Percentiles rank a stretch among this genome's conserved stretches.
Conservation (phyloP, 1,139 yeast species). For the Blastobotrys ciferrii region DNA sequence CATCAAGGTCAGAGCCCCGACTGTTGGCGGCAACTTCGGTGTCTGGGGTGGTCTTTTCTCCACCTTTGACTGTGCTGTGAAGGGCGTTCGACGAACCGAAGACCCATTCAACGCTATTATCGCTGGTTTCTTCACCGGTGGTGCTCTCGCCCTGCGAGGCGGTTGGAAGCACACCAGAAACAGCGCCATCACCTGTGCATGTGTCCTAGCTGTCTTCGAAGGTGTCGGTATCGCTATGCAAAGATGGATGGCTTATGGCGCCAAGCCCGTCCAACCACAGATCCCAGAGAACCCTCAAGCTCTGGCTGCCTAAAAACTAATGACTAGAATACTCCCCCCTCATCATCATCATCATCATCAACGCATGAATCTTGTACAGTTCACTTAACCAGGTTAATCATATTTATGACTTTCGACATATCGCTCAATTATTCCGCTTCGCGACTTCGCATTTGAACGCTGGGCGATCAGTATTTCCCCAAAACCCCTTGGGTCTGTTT, state of each 20-base stretch:
- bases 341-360: background rate
- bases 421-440: too few relatives aligned
- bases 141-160: slow-evolving; percentile 95
- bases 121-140: slow-evolving; percentile 99
- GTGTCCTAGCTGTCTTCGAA: slow-evolving; percentile 92
- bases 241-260: slow-evolving; percentile 80
- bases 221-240: slow-evolving; percentile 98
- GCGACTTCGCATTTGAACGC: too few relatives aligned
- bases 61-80: slow-evolving; percentile 91
- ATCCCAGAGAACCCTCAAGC: slow-evolving; percentile 35
- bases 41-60: slow-evolving; percentile 99
- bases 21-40: slow-evolving; percentile 98
- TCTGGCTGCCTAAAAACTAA: slow-evolving; percentile 29
- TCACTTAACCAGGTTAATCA: background rate
- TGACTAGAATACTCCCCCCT: slow-evolving; percentile 4
- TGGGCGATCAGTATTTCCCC: too few relatives aligned
- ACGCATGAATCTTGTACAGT: slow-evolving; percentile 7
- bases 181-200: slow-evolving; percentile 96
- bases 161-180: slow-evolving; percentile 97
- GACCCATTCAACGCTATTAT: slow-evolving; percentile 98
- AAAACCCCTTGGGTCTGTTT: too few relatives aligned
- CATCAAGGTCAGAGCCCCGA: slow-evolving; percentile 95
- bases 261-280: slow-evolving; percentile 59
- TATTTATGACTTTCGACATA: background rate
- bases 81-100: slow-evolving; percentile 94